Conservation (phyloP, 2,329 filamentous ascomycete genomes). For the Chaetothyriales sp. region DNA sequence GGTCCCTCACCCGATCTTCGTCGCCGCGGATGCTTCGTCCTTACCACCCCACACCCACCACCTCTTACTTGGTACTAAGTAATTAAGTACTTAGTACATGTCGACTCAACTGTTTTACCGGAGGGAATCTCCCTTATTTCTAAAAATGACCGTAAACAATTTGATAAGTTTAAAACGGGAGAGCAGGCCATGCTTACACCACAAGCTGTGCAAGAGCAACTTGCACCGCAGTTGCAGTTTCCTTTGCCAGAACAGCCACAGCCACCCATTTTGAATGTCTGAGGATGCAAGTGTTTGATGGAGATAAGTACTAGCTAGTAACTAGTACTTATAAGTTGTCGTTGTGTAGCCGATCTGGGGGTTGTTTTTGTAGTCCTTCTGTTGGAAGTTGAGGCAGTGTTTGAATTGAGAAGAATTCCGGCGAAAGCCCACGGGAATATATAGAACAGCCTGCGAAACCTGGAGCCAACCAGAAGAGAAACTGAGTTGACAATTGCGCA, state of each 20-base stretch:
- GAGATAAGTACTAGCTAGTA: too few species aligned
- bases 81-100: too few species aligned
- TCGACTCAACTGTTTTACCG: too few species aligned
- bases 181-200: neutral
- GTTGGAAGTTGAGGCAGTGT: too few species aligned
- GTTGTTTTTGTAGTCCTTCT: neutral
- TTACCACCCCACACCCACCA: too few species aligned
- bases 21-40: too few species aligned
- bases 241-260: neutral
- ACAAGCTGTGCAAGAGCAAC: neutral
- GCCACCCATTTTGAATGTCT: neutral
- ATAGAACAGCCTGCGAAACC: neutral
- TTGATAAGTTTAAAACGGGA: neutral
- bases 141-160: neutral
- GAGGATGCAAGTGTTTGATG: neutral
- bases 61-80: too few species aligned
- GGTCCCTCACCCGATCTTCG: too few species aligned
- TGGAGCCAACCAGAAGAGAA: neutral
- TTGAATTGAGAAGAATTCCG: too few species aligned
- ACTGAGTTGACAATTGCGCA: neutral
- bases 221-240: neutral
- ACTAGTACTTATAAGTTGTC: neutral
- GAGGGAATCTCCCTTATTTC: neutral
- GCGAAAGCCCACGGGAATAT: neutral
- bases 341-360: neutral